phyloP scores from a whole-genome alignment of 148 eudicot genomes.

The Camellia granthamiana region DNA sequence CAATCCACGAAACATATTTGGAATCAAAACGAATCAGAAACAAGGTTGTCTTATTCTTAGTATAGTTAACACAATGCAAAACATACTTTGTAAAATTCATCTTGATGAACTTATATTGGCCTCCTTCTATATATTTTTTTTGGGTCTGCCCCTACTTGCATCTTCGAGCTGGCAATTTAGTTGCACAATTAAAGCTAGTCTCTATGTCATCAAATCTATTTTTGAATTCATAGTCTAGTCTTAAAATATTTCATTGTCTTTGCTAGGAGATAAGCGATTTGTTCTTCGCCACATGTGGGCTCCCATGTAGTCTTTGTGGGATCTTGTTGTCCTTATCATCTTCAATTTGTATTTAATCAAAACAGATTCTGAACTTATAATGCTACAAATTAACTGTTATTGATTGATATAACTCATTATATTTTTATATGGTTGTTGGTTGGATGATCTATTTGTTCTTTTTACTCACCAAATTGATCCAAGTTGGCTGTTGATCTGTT shows the following conservation, averaged over 20 bases:
- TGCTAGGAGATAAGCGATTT: not conserved
- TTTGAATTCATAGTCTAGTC: not conserved
- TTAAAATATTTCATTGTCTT: not conserved
- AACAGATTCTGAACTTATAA: not conserved
- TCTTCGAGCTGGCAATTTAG: constrained; percentile 2
- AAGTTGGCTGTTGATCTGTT: constrained; percentile 22
- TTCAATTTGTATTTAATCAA: not conserved
- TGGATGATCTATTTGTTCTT: not conserved
- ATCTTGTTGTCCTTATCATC: not conserved
- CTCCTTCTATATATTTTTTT: not conserved
- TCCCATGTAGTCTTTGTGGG: not conserved
- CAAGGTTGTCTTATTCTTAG: too few species aligned
- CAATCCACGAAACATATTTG: too few species aligned
- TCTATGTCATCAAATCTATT: not conserved
- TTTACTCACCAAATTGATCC: not conserved
- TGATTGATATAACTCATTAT: not conserved
- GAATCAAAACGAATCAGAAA: too few species aligned
- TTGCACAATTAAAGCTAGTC: not conserved
- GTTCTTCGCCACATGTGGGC: not conserved
- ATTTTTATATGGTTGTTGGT: not conserved
- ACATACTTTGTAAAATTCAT: too few species aligned
- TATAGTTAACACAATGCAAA: too few species aligned
- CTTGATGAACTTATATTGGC: too few species aligned
- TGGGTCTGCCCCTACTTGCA: not conserved
- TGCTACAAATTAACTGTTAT: not conserved